Conservation (phyloP, 2,329 filamentous ascomycete genomes). For the Fusarium aywerte region DNA sequence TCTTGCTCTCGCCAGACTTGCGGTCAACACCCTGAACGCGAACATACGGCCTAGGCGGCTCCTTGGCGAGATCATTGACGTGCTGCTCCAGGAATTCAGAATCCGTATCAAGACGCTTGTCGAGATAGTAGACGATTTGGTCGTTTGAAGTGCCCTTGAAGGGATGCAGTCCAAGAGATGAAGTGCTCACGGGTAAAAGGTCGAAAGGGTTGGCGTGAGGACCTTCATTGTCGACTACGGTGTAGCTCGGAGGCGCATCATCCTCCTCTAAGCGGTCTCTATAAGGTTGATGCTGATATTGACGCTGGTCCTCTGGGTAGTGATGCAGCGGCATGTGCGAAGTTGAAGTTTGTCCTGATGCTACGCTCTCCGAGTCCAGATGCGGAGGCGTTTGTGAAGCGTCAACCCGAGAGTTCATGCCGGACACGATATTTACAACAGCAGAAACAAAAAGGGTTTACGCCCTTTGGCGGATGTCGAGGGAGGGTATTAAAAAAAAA, state of each 20-base stretch:
- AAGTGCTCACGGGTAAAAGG: conserved; percentile 25
- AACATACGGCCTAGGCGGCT: conserved; percentile 65
- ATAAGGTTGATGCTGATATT: conserved; percentile 18
- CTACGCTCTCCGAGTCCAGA: conserved; percentile 25
- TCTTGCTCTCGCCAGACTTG: conserved; percentile 55
- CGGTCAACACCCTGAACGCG: conserved; percentile 65
- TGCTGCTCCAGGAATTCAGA: conserved; percentile 57
- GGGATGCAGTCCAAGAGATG: conserved; percentile 40
- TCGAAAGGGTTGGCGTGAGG: conserved; percentile 29
- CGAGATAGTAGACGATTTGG: conserved; percentile 57
- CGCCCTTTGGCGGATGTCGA: conserved; percentile 16
- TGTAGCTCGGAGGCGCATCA: conserved; percentile 38
- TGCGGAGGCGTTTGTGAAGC: conserved; percentile 24
- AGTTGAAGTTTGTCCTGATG: conserved; percentile 25
- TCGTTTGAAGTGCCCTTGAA: conserved; percentile 49
- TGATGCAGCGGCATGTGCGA: conserved; percentile 36
- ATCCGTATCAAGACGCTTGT: conserved; percentile 58
- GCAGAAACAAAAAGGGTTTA: not conserved
- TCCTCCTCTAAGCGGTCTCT: conserved; percentile 23
- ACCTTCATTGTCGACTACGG: conserved; percentile 34
- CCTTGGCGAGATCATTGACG: conserved; percentile 56
- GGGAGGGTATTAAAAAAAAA: conserved; percentile 1
- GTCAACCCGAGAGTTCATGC: conserved; percentile 24
- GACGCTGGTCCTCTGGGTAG: conserved; percentile 35
- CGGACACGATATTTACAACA: not conserved